A percentile compares a stretch with the other conserved stretches of the same genome.
These are phyloP conservation scores for Colletotrichum chrysophilum DNA, from an alignment of 2,329 filamentous ascomycete species.

Conservation along the genomic window DNA sequence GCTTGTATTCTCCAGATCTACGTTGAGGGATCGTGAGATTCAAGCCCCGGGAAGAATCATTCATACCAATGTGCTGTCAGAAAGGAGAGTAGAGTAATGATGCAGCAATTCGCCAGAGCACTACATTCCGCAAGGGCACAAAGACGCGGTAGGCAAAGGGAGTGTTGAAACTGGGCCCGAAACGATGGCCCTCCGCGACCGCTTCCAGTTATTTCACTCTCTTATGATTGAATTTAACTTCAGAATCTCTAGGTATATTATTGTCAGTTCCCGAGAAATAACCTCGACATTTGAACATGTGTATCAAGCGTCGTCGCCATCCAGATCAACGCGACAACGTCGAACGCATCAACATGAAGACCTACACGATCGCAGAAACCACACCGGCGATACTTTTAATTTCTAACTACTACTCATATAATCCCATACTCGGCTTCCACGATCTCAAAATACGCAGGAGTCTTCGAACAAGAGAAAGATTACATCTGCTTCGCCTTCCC, in stretches of 20 bases:
- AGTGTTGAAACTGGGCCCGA: background rate
- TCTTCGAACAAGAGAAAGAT: background rate
- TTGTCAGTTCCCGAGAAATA: background rate
- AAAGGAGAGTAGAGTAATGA: no score
- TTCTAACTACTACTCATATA: background rate
- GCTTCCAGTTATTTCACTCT: background rate
- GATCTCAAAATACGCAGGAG: background rate
- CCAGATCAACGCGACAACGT: background rate
- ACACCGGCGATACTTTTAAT: background rate
- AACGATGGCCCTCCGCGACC: background rate
- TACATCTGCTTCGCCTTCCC: background rate
- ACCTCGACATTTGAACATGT: accelerated
- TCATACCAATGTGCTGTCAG: no score
- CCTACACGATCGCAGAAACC: background rate
- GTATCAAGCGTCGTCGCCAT: no score
- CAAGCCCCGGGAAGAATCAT: no score
- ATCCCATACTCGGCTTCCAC: background rate
- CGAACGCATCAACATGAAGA: accelerated
- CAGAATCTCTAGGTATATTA: background rate
- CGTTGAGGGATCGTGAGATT: accelerated
- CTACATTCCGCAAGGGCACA: background rate
- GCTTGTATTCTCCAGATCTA: no score
- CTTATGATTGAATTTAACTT: no score
- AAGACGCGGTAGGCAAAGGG: background rate
- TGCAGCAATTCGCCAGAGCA: no score